These are phyloP conservation scores for Leccinum olivaceopallidum DNA, from an alignment of 768 basidiomycete species.

Conservation along the genomic window DNA sequence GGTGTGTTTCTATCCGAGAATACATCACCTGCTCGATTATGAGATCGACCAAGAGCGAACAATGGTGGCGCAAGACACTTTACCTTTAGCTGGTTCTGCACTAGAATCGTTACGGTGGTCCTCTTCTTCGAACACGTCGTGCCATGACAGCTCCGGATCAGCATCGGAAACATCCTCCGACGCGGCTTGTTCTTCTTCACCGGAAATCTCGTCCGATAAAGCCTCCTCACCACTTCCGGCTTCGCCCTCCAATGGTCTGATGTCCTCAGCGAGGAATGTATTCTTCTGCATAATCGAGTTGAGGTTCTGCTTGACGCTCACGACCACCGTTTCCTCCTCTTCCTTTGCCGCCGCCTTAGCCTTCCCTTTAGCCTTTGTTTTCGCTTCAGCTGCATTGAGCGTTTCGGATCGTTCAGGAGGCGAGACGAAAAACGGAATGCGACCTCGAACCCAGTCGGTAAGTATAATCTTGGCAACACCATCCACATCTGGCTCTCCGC, in stretches of 20 bases:
- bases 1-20: conserved; percentile 37
- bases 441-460: conserved; percentile 96
- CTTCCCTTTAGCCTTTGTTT: conserved; percentile 53
- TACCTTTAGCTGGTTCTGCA: conserved; percentile 20
- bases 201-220: conserved; percentile 33
- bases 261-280: conserved; percentile 81
- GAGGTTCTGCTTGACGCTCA: conserved; percentile 83
- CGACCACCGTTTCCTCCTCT: conserved; percentile 38
- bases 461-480: conserved; percentile 93
- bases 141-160: conserved; percentile 70
- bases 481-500: conserved; percentile 92
- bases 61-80: conserved; percentile 12
- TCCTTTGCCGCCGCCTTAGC: conserved; percentile 35
- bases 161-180: conserved; percentile 33
- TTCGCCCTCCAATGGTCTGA: conserved; percentile 61
- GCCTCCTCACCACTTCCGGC: conserved; percentile 36
- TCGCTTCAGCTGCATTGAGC: conserved; percentile 59
- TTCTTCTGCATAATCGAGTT: conserved; percentile 89
- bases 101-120: conserved; percentile 22
- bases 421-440: conserved; percentile 93
- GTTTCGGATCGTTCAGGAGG: conserved; percentile 84
- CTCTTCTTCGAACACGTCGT: conserved; percentile 77
- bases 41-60: conserved; percentile 3
- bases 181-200: conserved; percentile 43
- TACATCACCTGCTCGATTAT: conserved; percentile 27